phyloP scores from a whole-genome alignment of 1,139 yeast genomes.

The Pichia sp. region DNA sequence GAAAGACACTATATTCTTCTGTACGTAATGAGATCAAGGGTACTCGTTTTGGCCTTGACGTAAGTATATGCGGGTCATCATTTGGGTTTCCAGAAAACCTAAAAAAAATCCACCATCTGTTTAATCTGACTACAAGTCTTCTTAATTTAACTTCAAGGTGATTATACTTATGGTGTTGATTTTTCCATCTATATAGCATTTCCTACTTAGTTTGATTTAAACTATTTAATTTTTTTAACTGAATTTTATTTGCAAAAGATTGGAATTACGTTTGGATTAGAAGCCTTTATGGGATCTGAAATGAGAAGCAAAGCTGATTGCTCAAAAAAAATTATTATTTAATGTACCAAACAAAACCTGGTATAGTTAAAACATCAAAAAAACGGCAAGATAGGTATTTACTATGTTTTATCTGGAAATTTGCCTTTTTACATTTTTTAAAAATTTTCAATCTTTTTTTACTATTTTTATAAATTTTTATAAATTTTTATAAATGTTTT shows the following conservation, averaged over 20 bases:
- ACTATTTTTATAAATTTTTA: constrained; percentile 2
- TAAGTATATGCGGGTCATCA: constrained; percentile 36
- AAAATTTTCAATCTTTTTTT: constrained; percentile 4
- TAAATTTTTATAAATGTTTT: constrained; percentile 1
- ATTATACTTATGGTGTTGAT: background rate
- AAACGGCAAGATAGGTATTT: no score
- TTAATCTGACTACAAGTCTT: constrained; percentile 34
- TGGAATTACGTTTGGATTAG: no score
- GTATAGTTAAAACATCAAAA: no score
- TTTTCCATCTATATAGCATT: constrained; percentile 9
- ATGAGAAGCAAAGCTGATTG: no score
- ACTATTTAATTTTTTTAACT: no score
- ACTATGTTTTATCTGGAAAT: no score
- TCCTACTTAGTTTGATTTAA: background rate
- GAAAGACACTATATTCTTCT: constrained; percentile 18
- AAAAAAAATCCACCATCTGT: constrained; percentile 39
- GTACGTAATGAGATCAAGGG: constrained; percentile 34
- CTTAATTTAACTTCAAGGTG: constrained; percentile 9
- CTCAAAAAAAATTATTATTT: no score
- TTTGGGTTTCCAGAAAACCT: constrained; percentile 22
- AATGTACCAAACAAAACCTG: no score
- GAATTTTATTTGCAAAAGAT: no score
- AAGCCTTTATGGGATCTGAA: no score
- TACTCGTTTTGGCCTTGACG: constrained; percentile 34
- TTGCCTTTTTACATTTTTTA: no score